Conservation (phyloP, 2,329 filamentous ascomycete genomes). For the Paramyrothecium sp. region DNA sequence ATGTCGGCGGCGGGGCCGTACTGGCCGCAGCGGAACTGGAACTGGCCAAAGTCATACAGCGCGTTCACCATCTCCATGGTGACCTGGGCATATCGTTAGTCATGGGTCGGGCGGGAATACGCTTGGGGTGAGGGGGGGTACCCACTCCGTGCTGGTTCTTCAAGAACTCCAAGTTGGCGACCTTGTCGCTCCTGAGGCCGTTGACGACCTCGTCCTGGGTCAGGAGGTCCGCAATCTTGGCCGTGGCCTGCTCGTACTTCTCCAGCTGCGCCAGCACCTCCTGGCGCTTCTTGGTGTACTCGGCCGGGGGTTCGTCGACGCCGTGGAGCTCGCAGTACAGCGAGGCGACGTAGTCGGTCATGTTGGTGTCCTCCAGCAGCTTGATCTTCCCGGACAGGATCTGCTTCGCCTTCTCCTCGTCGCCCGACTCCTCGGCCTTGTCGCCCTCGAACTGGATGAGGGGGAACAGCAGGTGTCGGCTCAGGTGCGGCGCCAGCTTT, state of each 20-base stretch:
- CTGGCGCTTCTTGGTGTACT: conserved; percentile 87
- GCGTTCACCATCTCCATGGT: conserved; percentile 94
- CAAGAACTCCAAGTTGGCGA: conserved; percentile 95
- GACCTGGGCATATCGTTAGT: conserved; percentile 48
- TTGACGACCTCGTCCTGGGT: conserved; percentile 87
- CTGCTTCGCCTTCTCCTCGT: conserved; percentile 58
- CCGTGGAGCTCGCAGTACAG: conserved; percentile 88
- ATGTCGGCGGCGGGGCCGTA: conserved; percentile 88
- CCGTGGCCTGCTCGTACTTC: conserved; percentile 81
- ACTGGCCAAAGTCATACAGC: conserved; percentile 93
- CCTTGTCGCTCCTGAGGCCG: conserved; percentile 93
- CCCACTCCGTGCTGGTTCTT: conserved; percentile 92
- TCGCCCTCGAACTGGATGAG: conserved; percentile 88
- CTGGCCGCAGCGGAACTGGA: conserved; percentile 96
- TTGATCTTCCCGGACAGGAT: conserved; percentile 87
- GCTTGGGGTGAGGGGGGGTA: conserved; percentile 18
- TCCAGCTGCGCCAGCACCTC: conserved; percentile 82
- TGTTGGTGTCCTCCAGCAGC: conserved; percentile 95
- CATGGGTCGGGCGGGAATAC: conserved; percentile 10
- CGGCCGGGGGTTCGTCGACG: conserved; percentile 72
- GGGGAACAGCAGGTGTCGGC: conserved; percentile 94
- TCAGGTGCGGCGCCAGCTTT: conserved; percentile 86
- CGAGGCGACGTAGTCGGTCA: conserved; percentile 95
- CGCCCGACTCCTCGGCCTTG: conserved; percentile 73
- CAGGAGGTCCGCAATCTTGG: conserved; percentile 83